These are phyloP conservation scores for Apiotrichum gracile DNA, from an alignment of 1,284 basidiomycete species.

Conservation along the genomic window DNA sequence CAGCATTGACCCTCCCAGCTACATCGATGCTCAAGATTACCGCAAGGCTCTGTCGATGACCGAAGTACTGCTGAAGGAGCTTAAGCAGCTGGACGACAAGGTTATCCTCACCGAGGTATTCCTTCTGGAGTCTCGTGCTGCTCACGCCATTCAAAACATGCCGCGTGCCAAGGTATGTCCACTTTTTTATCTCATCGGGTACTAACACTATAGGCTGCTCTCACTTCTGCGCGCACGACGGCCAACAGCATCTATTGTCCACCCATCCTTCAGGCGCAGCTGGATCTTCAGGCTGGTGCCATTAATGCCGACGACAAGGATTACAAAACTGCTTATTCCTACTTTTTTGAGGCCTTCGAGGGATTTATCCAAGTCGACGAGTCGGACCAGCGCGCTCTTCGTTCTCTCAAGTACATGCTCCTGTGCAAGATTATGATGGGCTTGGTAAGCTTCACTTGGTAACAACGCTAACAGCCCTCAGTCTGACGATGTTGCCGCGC, in stretches of 20 bases:
- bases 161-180: conserved; percentile 76
- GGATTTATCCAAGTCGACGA: conserved; percentile 61
- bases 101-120: conserved; percentile 97
- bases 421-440: conserved; percentile 98
- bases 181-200: too few species aligned
- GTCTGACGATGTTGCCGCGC: conserved; percentile 86
- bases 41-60: conserved; percentile 76
- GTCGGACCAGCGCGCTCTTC: conserved; percentile 55
- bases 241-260: conserved; percentile 98
- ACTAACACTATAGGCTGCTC: conserved; percentile 58
- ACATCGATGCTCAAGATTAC: conserved; percentile 72
- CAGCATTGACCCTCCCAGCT: conserved; percentile 44
- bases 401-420: conserved; percentile 94
- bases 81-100: conserved; percentile 93
- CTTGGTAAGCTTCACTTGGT: conserved; percentile 54
- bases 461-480: conserved; percentile 35
- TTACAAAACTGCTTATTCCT: conserved; percentile 93
- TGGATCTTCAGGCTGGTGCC: conserved; percentile 87
- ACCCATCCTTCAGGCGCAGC: conserved; percentile 79
- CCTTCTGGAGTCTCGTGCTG: conserved; percentile 83
- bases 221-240: conserved; percentile 87
- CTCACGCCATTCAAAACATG: conserved; percentile 84
- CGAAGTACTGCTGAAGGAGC: conserved; percentile 76
- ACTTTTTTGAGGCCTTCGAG: conserved; percentile 97
- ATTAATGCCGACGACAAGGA: conserved; percentile 97